Evolutionary conservation across 176 grass and related monocot genomes (phyloP).

Genomic region (Dactylis glomerata): DNA sequence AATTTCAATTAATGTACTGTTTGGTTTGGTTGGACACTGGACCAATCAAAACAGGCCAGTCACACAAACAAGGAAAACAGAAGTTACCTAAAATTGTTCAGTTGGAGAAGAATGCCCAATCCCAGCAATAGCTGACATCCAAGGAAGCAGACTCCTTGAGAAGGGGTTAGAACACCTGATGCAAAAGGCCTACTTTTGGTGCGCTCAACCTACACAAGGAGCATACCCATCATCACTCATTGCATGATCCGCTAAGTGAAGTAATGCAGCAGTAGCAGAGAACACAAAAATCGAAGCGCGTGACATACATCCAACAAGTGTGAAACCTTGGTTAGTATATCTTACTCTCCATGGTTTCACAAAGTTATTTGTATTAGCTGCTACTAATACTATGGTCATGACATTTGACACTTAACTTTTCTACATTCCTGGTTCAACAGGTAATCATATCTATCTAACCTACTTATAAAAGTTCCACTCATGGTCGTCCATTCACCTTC

Average conservation of each 20-base stretch:
- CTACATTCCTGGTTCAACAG: not conserved
- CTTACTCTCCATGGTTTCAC: not conserved
- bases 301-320: not conserved
- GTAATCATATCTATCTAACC: too few relatives aligned
- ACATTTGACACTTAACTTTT: not conserved
- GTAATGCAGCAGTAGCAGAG: not conserved
- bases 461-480: too few relatives aligned
- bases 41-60: not conserved
- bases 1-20: not conserved
- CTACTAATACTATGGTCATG: not conserved
- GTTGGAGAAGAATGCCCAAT: constrained; percentile 81
- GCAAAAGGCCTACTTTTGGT: constrained; percentile 81
- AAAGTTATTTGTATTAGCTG: not conserved
- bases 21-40: not conserved
- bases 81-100: constrained; percentile 74
- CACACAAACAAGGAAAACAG: not conserved
- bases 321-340: not conserved
- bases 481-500: too few relatives aligned
- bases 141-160: constrained; percentile 70
- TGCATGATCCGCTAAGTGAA: not conserved
- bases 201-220: constrained; percentile 56
- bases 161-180: constrained; percentile 62
- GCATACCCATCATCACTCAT: not conserved
- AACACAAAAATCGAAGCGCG: not conserved
- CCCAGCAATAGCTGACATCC: constrained; percentile 82